Base-by-base conservation (phyloP, 2,329 filamentous ascomycete species). In the Sclerotinia trifoliorum region DNA sequence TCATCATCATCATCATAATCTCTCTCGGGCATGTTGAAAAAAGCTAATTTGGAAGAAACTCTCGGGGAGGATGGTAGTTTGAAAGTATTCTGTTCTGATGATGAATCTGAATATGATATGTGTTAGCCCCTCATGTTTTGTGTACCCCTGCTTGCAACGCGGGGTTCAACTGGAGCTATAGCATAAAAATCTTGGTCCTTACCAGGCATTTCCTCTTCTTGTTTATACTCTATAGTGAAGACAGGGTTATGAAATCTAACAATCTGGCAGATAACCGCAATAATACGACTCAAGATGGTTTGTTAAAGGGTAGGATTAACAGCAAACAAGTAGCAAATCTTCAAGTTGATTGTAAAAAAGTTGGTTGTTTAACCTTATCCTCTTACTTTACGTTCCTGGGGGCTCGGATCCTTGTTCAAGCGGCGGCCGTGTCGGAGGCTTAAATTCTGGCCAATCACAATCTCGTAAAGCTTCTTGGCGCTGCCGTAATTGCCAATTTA, bases 111-210 rank as follows among this genome's bases (percentile, higher is more conserved):
- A 49, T 52, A 57, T 51, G 42, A 67, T 39, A n/a, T 57, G 46
- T 67, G 46, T 67, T 54, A 67, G 56, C 58, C 58, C 58, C 32
- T 64, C 49, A 29, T 67, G 44, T 35, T 60, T 52, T 54, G 29
- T 57, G 46, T 67, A 67, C 65, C 56, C 65, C 32, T 67, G 65
- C 39, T 44, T 67, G 65, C 39, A 67, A 44, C 56, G 65, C 65
- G 65, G 65, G 65, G 65, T 60, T 52, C 32, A 32, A 24, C 29
- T 24, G 26, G 46, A 61, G 13, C 39, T 26, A n/a, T 35, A 35
- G 21, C 29, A 35, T 44, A 15, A 24, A 51, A 51, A 35, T 5
- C 29, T 35, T 24, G 4, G 26, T 29, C 42, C 65, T 62, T 67
- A 62, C 55, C 65, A 44, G 65, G 35, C 55, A 67, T 67, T 11